These are phyloP conservation scores for Xylariomycetidae sp. DNA, from an alignment of 2,329 filamentous ascomycete species.

Conservation along the genomic window DNA sequence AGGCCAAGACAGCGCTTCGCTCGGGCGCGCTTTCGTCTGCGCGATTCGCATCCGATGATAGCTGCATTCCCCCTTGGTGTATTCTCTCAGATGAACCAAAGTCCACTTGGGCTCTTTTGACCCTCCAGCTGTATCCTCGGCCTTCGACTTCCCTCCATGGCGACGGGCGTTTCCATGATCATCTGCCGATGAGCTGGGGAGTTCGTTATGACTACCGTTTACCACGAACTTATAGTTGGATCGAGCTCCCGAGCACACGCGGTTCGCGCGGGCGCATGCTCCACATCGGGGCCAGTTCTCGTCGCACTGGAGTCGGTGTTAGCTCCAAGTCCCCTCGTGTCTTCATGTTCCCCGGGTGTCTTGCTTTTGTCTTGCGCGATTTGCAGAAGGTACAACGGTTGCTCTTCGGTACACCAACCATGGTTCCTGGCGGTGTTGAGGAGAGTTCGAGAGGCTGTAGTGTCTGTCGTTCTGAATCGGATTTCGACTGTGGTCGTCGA, in stretches of 20 bases:
- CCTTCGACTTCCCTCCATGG: neutral
- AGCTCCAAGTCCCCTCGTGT: constrained; percentile 1
- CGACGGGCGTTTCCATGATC: neutral
- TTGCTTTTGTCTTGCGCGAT: constrained; percentile 23
- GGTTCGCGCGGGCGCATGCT: constrained; percentile 20
- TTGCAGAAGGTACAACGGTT: constrained; percentile 26
- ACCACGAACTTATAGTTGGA: constrained; percentile 22
- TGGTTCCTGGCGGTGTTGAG: no score
- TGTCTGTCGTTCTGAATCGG: no score
- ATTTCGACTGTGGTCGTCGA: no score
- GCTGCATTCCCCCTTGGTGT: constrained; percentile 9
- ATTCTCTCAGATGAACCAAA: constrained; percentile 14
- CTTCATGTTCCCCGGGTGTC: neutral
- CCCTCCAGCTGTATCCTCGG: constrained; percentile 2
- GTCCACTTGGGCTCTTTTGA: constrained; percentile 3
- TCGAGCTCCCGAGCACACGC: constrained; percentile 22
- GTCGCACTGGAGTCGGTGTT: constrained; percentile 19
- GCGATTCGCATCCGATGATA: constrained; percentile 12
- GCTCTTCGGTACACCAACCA: constrained; percentile 26
- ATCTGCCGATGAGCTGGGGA: neutral
- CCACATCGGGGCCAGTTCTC: constrained; percentile 26
- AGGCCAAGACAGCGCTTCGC: constrained; percentile 7
- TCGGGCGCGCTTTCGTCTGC: neutral
- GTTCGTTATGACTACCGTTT: constrained; percentile 23
- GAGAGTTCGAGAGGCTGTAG: no score